Evolutionary conservation across 2,329 filamentous ascomycete species (phyloP).

Genomic region (Cordyceps sp.): DNA sequence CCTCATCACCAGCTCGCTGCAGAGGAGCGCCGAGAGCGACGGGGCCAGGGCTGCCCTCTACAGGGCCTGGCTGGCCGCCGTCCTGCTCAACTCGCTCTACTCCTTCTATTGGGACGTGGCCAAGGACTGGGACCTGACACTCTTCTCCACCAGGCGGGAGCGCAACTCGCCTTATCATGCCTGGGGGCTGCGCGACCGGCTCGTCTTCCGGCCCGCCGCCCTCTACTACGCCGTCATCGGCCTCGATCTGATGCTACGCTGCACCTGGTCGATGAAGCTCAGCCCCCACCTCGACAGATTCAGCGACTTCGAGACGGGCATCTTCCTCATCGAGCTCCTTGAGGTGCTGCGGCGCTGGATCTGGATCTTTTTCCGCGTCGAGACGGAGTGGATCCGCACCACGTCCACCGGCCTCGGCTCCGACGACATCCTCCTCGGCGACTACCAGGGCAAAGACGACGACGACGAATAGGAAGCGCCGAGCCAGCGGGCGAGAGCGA

Average conservation of each 20-base stretch:
- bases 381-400: conserved; percentile 74
- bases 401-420: conserved; percentile 31
- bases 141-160: conserved; percentile 47
- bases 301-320: conserved; percentile 71
- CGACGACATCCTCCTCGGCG: conserved; percentile 61
- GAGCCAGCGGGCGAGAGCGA: neutral
- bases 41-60: conserved; percentile 26
- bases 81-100: conserved; percentile 73
- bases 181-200: conserved; percentile 59
- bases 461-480: conserved; percentile 15
- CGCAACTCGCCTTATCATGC: conserved; percentile 49
- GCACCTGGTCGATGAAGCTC: conserved; percentile 83
- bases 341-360: conserved; percentile 85
- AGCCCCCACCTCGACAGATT: conserved; percentile 69
- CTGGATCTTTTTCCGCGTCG: conserved; percentile 92
- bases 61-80: conserved; percentile 51
- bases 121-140: conserved; percentile 88
- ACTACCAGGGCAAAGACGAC: conserved; percentile 46
- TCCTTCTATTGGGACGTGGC: conserved; percentile 98
- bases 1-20: conserved; percentile 61
- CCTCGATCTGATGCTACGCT: conserved; percentile 67
- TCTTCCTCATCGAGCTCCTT: conserved; percentile 73
- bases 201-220: conserved; percentile 53
- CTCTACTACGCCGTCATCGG: conserved; percentile 72
- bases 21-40: conserved; percentile 38